Evolutionary conservation across 73 alveolate genomes (phyloP).

Genomic region (Symbiodinium pilosum): DNA sequence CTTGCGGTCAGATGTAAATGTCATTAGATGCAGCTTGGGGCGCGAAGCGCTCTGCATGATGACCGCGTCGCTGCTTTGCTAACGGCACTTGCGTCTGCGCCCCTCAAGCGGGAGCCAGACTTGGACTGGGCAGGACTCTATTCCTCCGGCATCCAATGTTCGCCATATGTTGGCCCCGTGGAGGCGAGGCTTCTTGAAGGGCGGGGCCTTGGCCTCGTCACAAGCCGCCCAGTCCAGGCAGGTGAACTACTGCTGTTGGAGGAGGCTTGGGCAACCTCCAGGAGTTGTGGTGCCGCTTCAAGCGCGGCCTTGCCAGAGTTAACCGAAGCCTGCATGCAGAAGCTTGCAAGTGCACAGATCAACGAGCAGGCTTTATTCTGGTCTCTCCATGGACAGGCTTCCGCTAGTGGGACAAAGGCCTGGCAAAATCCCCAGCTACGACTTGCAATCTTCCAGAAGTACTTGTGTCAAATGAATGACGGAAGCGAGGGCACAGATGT

Average conservation of each 20-base stretch:
- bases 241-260: constrained; percentile 63
- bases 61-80: not conserved
- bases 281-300: not conserved
- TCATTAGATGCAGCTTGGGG: not conserved
- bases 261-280: constrained; percentile 7
- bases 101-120: not conserved
- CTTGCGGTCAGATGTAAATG: too few relatives aligned
- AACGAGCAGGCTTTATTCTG: not conserved
- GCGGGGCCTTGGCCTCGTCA: constrained; percentile 33
- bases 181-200: not conserved
- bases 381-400: not conserved
- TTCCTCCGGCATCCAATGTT: not conserved
- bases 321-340: not conserved
- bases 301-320: not conserved
- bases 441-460: not conserved
- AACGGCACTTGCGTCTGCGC: constrained; percentile 9
- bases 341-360: not conserved
- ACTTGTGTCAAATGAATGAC: not conserved
- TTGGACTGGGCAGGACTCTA: constrained; percentile 23
- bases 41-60: constrained; percentile 45
- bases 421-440: not conserved
- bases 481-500: not conserved
- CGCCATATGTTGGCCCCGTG: constrained; percentile 24
- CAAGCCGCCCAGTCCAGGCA: not conserved
- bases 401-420: not conserved